These are phyloP conservation scores for Rubroboletus pulcherrimus DNA, from an alignment of 768 basidiomycete species.

Conservation along the genomic window DNA sequence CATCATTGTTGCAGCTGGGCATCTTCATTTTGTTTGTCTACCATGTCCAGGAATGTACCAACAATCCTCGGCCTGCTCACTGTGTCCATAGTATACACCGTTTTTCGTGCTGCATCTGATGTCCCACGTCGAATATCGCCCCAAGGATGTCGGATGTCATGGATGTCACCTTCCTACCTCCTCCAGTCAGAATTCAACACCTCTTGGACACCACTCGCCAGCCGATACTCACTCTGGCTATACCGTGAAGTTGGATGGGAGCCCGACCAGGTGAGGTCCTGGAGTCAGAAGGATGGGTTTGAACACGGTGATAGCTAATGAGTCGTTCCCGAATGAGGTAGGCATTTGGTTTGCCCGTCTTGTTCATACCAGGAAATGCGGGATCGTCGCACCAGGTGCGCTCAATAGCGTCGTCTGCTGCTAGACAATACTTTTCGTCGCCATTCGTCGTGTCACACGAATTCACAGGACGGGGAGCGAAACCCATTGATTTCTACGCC, in stretches of 20 bases:
- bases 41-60: conserved; percentile 12
- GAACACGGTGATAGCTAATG: neutral
- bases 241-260: conserved; percentile 93
- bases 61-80: conserved; percentile 31
- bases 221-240: conserved; percentile 80
- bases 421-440: conserved; percentile 69
- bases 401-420: conserved; percentile 89
- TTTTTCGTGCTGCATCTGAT: conserved; percentile 44
- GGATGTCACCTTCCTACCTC: conserved; percentile 90
- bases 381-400: conserved; percentile 92
- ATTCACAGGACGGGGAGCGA: conserved; percentile 44
- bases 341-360: conserved; percentile 68
- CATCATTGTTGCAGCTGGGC: neutral
- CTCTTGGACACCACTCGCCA: conserved; percentile 67
- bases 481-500: conserved; percentile 81
- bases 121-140: conserved; percentile 60
- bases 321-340: conserved; percentile 6
- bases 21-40: neutral
- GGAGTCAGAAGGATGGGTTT: conserved; percentile 1
- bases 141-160: conserved; percentile 95
- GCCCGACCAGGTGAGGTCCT: conserved; percentile 44
- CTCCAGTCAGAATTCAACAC: conserved; percentile 63
- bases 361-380: conserved; percentile 97
- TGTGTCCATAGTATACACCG: conserved; percentile 35
- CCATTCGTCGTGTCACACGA: conserved; percentile 54